phyloP scores from a whole-genome alignment of 768 basidiomycete species.

The Nidula microcarpa region DNA sequence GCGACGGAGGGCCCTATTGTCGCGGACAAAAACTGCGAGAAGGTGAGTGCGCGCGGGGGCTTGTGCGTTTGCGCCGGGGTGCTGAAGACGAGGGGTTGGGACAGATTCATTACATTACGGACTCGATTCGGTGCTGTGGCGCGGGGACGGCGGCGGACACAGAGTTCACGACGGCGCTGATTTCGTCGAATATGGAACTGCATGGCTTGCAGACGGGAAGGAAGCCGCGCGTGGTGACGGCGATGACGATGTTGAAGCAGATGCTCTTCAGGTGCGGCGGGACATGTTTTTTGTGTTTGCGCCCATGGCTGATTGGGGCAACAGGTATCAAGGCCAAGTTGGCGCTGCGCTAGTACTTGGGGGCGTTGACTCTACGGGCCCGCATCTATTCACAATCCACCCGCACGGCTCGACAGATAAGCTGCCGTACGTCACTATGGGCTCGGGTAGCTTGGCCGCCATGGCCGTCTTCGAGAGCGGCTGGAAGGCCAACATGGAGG shows the following conservation, averaged over 20 bases:
- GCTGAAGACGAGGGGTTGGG: too few relatives aligned
- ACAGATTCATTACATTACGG: conserved; percentile 96
- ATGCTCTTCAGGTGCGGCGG: conserved; percentile 77
- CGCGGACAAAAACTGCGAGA: conserved; percentile 99
- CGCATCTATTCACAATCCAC: conserved; percentile 93
- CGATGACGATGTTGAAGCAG: conserved; percentile 99
- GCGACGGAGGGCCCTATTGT: conserved; percentile 94
- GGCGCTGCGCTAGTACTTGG: conserved; percentile 96
- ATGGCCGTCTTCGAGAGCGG: conserved; percentile 96
- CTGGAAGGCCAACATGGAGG: conserved; percentile 83
- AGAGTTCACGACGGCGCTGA: conserved; percentile 90
- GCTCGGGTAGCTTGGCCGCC: conserved; percentile 91
- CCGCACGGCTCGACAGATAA: conserved; percentile 99
- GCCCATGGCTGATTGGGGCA: too few relatives aligned
- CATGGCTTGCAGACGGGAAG: conserved; percentile 88
- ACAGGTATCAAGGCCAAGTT: conserved; percentile 89
- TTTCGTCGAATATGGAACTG: conserved; percentile 94
- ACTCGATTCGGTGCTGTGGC: conserved; percentile 95
- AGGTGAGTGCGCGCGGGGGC: conserved; percentile 49
- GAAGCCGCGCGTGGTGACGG: conserved; percentile 91
- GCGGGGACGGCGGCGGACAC: conserved; percentile 99
- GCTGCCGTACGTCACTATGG: conserved; percentile 98
- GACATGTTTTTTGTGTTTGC: not conserved
- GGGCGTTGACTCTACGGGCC: conserved; percentile 91
- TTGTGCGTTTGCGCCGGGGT: not conserved